phyloP scores from a whole-genome alignment of 1,284 basidiomycete genomes.

The Bjerkandera adusta region DNA sequence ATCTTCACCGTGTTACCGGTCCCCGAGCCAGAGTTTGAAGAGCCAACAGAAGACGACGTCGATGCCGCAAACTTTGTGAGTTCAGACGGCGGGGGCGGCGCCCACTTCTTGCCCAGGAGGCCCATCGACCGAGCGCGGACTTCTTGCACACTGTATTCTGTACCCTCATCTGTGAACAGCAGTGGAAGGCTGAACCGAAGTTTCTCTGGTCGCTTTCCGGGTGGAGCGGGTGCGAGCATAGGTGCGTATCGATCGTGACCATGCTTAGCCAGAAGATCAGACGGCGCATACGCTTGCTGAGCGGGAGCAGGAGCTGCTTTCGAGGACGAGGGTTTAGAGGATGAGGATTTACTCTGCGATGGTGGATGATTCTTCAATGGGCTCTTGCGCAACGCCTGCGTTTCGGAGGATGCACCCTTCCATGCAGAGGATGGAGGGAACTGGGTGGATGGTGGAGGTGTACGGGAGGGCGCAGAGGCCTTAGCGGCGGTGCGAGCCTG shows the following conservation, averaged over 20 bases:
- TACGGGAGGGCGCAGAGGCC: slow-evolving; percentile 23
- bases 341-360: slow-evolving; percentile 19
- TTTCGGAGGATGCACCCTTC: slow-evolving; percentile 30
- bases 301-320: slow-evolving; percentile 9
- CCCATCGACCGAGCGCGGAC: slow-evolving; percentile 76
- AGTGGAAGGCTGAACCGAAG: slow-evolving; percentile 63
- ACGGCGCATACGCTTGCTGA: not conserved
- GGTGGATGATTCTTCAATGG: slow-evolving; percentile 53
- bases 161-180: slow-evolving; percentile 63
- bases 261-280: slow-evolving; percentile 6
- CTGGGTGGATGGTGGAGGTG: slow-evolving; percentile 2
- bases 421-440: slow-evolving; percentile 16
- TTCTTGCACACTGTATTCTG: slow-evolving; percentile 74
- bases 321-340: slow-evolving; percentile 29
- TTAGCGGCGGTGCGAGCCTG: slow-evolving; percentile 41
- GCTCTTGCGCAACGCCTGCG: slow-evolving; percentile 45
- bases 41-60: slow-evolving; percentile 38
- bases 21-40: no score
- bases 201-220: slow-evolving; percentile 70
- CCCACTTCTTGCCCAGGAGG: slow-evolving; percentile 79
- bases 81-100: slow-evolving; percentile 55
- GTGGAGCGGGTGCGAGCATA: slow-evolving; percentile 63
- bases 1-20: not conserved
- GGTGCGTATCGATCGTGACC: slow-evolving; percentile 52
- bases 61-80: slow-evolving; percentile 33